These are phyloP conservation scores for Cytospora paraplurivora DNA, from an alignment of 2,329 filamentous ascomycete genomes.

Conservation along the genomic window DNA sequence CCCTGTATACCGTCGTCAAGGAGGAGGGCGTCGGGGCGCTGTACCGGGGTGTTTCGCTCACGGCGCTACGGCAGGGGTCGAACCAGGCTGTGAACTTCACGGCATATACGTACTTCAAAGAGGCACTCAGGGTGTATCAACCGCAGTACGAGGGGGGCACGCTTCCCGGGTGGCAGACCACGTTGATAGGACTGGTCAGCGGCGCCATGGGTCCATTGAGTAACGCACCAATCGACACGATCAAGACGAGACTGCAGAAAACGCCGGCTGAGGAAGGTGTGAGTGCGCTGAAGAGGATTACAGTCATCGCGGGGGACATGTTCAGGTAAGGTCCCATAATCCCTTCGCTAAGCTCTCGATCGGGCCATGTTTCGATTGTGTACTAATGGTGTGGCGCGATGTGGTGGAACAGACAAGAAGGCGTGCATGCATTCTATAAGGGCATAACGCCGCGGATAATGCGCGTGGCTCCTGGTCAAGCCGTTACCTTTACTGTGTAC, in stretches of 20 bases:
- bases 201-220: constrained; percentile 95
- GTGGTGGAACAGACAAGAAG: constrained; percentile 70
- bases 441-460: constrained; percentile 97
- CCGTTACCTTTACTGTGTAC: constrained; percentile 75
- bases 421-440: constrained; percentile 95
- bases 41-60: constrained; percentile 92
- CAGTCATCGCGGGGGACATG: constrained; percentile 78
- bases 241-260: constrained; percentile 95
- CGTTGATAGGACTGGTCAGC: constrained; percentile 83
- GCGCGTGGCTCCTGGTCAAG: constrained; percentile 95
- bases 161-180: constrained; percentile 87
- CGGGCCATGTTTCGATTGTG: neutral
- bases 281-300: constrained; percentile 77
- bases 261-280: constrained; percentile 81
- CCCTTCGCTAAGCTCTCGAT: neutral
- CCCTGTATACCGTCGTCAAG: constrained; percentile 81
- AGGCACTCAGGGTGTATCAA: constrained; percentile 71
- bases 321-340: constrained; percentile 61
- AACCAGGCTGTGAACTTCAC: constrained; percentile 99
- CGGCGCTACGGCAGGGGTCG: constrained; percentile 88
- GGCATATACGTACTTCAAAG: constrained; percentile 92
- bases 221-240: constrained; percentile 97
- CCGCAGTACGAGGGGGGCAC: constrained; percentile 64
- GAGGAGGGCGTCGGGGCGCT: constrained; percentile 88
- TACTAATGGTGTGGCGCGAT: neutral